Conservation (phyloP, 1,284 basidiomycete genomes). For the Paramarasmius palmivorus region DNA sequence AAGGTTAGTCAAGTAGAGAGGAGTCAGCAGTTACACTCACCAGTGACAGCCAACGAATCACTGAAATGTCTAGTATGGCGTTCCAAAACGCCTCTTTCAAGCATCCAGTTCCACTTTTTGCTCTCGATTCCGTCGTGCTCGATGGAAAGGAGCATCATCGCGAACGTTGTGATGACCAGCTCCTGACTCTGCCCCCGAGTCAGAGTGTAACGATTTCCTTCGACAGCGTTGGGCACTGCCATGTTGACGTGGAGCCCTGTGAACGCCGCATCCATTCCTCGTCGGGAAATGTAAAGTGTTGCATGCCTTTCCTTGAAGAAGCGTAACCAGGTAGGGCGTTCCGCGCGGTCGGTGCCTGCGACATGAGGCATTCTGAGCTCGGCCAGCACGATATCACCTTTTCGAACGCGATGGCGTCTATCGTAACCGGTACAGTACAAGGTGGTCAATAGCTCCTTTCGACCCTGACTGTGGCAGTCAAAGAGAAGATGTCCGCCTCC, state of each 20-base stretch:
- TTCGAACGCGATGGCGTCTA: conserved; percentile 13
- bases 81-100: background rate
- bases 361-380: conserved; percentile 20
- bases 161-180: conserved; percentile 18
- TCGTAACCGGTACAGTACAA: conserved; percentile 26
- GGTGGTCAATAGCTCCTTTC: conserved; percentile 20
- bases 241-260: conserved; percentile 17
- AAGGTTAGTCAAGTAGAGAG: background rate
- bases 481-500: conserved; percentile 25
- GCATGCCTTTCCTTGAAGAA: conserved; percentile 23
- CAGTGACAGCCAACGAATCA: background rate
- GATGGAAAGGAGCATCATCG: conserved; percentile 18
- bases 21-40: background rate
- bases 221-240: conserved; percentile 4
- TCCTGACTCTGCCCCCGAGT: conserved; percentile 21
- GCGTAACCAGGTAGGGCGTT: conserved; percentile 17
- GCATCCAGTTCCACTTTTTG: conserved; percentile 22
- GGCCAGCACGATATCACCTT: conserved; percentile 22
- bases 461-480: conserved; percentile 15
- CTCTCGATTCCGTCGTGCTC: conserved; percentile 20
- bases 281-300: conserved; percentile 20
- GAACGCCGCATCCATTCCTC: conserved; percentile 21
- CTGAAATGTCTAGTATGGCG: background rate
- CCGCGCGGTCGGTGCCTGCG: background rate
- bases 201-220: conserved; percentile 16